Percentiles rank a stretch among this genome's conserved stretches.
These are phyloP conservation scores for Erythrophleum ivorense DNA, from an alignment of 331 rosid species.

Conservation along the genomic window DNA sequence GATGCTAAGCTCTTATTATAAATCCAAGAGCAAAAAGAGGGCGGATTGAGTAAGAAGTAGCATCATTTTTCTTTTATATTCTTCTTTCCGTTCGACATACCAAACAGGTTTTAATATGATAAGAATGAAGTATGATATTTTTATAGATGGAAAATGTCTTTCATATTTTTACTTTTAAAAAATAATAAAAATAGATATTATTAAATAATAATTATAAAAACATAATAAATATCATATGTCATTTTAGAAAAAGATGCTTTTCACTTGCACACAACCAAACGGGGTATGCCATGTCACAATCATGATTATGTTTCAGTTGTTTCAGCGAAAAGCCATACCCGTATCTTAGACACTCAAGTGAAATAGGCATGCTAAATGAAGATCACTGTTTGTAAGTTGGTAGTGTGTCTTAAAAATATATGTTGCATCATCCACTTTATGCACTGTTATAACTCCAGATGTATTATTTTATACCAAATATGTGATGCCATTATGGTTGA, in stretches of 20 bases:
- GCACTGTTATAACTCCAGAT: background rate
- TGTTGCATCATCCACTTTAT: background rate
- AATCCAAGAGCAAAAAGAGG: background rate
- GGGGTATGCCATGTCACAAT: background rate
- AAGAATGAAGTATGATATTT: too few species aligned
- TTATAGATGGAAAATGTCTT: too few species aligned
- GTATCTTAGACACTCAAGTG: background rate
- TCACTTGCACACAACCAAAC: too few species aligned
- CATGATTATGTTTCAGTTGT: background rate
- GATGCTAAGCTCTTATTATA: background rate
- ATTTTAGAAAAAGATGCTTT: too few species aligned
- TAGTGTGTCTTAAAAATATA: too few species aligned
- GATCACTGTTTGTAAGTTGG: background rate
- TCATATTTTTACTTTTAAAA: too few species aligned
- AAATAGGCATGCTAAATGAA: background rate
- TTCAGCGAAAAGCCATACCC: background rate
- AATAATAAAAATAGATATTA: too few species aligned
- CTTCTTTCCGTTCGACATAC: background rate
- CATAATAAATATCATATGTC: too few species aligned
- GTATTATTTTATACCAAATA: too few species aligned
- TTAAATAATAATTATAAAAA: too few species aligned
- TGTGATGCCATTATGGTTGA: too few species aligned
- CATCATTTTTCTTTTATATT: background rate
- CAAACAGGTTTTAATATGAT: too few species aligned
- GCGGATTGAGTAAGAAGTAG: background rate